phyloP scores from a whole-genome alignment of 83 land plant genomes.

The Larix sibirica region DNA sequence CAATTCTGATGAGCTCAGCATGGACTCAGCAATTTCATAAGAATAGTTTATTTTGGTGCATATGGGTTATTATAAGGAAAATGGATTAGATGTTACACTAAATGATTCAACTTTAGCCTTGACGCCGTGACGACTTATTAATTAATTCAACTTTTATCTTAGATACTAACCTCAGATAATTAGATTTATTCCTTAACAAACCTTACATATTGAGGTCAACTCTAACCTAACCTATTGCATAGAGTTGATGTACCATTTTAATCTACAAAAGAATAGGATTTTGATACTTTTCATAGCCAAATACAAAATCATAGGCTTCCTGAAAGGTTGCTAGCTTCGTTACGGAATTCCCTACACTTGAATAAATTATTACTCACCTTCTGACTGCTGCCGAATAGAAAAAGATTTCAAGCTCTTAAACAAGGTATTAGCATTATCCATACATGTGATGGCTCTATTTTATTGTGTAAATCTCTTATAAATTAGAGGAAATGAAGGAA shows the following conservation, averaged over 20 bases:
- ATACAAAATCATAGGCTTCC: too few species aligned
- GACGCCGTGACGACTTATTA: not conserved
- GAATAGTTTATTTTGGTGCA: slow-evolving; percentile 6
- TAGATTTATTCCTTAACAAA: slow-evolving; percentile 1
- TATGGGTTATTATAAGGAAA: not conserved
- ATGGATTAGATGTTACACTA: too few species aligned
- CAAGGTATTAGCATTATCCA: too few species aligned
- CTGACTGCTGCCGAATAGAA: too few species aligned
- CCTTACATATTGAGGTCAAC: not conserved
- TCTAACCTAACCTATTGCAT: not conserved
- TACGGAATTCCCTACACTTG: too few species aligned
- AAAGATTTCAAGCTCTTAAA: too few species aligned
- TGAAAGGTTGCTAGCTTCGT: too few species aligned
- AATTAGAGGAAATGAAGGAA: too few species aligned
- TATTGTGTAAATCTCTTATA: too few species aligned
- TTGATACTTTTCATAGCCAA: not conserved
- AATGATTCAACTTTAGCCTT: not conserved
- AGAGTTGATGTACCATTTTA: not conserved
- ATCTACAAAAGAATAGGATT: not conserved
- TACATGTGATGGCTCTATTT: too few species aligned
- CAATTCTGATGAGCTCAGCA: not conserved
- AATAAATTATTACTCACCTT: too few species aligned
- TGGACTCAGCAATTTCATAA: not conserved
- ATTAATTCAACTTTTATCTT: not conserved
- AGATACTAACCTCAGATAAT: not conserved